These are phyloP conservation scores for Beauveria varroae DNA, from an alignment of 2,329 filamentous ascomycete genomes.

Conservation along the genomic window DNA sequence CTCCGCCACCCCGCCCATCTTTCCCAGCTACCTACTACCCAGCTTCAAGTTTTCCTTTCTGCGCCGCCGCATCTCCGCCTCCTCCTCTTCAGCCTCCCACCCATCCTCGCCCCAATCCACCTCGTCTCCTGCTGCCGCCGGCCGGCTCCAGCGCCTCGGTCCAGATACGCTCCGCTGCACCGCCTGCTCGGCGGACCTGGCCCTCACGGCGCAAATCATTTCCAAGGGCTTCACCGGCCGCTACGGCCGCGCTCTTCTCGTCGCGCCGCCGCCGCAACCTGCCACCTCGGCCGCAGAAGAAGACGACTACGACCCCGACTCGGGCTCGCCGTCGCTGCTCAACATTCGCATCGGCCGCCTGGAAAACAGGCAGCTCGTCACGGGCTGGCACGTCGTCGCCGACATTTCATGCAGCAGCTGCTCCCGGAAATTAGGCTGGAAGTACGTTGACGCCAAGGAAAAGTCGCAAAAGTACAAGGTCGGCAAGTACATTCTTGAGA, in stretches of 20 bases:
- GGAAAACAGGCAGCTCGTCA: slow-evolving; percentile 52
- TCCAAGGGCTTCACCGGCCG: slow-evolving; percentile 60
- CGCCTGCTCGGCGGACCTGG: slow-evolving; percentile 53
- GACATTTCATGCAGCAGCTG: slow-evolving; percentile 55
- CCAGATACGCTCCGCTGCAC: slow-evolving; percentile 53
- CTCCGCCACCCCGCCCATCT: slow-evolving; percentile 35
- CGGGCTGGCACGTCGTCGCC: slow-evolving; percentile 56
- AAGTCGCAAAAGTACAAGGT: slow-evolving; percentile 57
- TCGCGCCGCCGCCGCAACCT: slow-evolving; percentile 29
- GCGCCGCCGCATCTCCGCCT: slow-evolving; percentile 29
- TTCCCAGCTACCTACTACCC: slow-evolving; percentile 46
- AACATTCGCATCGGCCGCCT: slow-evolving; percentile 49
- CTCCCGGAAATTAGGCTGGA: slow-evolving; percentile 54
- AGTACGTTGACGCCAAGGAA: slow-evolving; percentile 58
- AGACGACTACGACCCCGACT: slow-evolving; percentile 10
- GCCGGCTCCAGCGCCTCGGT: slow-evolving; percentile 33
- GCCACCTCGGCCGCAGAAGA: slow-evolving; percentile 10
- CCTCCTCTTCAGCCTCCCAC: slow-evolving; percentile 17
- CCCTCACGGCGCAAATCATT: slow-evolving; percentile 52
- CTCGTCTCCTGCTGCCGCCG: slow-evolving; percentile 22
- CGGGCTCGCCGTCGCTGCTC: slow-evolving; percentile 24
- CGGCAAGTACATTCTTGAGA: slow-evolving; percentile 61
- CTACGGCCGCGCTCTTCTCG: slow-evolving; percentile 56
- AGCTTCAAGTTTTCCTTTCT: slow-evolving; percentile 42
- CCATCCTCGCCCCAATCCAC: slow-evolving; percentile 2